Conservation (phyloP, 1,284 basidiomycete genomes). For the Blastosporella zonata region DNA sequence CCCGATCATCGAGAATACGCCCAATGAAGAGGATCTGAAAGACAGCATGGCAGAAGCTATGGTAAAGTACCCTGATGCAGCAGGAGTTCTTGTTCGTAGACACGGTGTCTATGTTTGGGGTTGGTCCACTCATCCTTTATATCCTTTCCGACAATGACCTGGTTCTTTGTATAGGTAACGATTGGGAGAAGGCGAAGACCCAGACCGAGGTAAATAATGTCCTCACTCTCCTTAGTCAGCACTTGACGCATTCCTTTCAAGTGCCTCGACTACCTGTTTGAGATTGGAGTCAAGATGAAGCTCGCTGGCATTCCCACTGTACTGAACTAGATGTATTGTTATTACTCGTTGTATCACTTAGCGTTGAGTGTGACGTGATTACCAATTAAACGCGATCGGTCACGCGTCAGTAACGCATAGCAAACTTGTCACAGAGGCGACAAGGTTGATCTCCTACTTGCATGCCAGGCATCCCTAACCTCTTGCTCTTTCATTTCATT, state of each 20-base stretch:
- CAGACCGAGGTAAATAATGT: constrained; percentile 61
- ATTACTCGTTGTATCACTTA: not conserved
- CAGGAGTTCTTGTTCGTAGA: constrained; percentile 75
- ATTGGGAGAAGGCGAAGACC: constrained; percentile 88
- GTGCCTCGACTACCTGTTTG: constrained; percentile 86
- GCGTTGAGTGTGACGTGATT: not conserved
- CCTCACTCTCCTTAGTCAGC: constrained; percentile 5
- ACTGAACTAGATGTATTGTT: constrained; percentile 20
- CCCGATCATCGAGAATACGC: constrained; percentile 88
- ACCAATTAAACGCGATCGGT: constrained; percentile 16
- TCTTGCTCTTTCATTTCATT: not conserved
- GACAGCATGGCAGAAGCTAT: constrained; percentile 85
- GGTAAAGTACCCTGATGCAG: constrained; percentile 73
- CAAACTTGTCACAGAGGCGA: not conserved
- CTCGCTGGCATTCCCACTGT: constrained; percentile 52
- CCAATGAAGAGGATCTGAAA: constrained; percentile 81
- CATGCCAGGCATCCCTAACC: not conserved
- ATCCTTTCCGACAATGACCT: constrained; percentile 2
- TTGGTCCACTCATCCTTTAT: constrained; percentile 28
- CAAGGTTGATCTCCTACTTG: not conserved
- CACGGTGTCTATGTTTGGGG: constrained; percentile 88
- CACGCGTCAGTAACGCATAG: constrained; percentile 9
- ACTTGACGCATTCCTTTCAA: constrained; percentile 24
- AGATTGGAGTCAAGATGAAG: constrained; percentile 81
- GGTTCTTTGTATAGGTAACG: constrained; percentile 43